Percentiles rank a stretch among this genome's conserved stretches.
Conservation (phyloP, 1,284 basidiomycete genomes). For the Moesziomyces sp. region DNA sequence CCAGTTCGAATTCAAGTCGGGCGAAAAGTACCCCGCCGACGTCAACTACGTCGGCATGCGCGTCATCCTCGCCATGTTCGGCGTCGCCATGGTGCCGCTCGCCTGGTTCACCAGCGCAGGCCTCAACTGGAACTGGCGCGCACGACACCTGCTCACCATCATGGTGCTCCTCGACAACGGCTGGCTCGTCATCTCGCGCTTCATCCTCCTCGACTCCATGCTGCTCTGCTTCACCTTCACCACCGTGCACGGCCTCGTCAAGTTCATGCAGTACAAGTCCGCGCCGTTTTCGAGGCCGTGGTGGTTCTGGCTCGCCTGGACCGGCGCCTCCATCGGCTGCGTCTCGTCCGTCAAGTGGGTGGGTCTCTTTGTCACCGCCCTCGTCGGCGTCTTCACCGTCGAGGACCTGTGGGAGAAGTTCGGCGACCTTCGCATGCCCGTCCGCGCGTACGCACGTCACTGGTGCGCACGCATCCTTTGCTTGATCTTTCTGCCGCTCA, state of each 20-base stretch:
- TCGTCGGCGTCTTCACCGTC: conserved; percentile 94
- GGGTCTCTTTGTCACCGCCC: conserved; percentile 90
- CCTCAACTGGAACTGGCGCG: conserved; percentile 87
- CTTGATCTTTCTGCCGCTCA: conserved; percentile 86
- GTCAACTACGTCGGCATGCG: conserved; percentile 96
- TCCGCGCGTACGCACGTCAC: conserved; percentile 85
- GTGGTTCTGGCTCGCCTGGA: conserved; percentile 94
- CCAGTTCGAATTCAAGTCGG: conserved; percentile 92
- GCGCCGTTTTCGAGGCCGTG: conserved; percentile 90
- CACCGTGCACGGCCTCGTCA: conserved; percentile 91
- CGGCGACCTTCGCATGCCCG: conserved; percentile 90
- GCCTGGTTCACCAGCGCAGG: conserved; percentile 98
- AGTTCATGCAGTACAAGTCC: conserved; percentile 92
- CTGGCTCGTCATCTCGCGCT: conserved; percentile 94
- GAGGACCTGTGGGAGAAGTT: conserved; percentile 99
- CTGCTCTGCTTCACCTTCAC: conserved; percentile 97
- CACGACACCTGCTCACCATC: conserved; percentile 88
- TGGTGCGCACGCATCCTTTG: conserved; percentile 88
- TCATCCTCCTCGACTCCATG: conserved; percentile 98
- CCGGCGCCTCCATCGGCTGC: conserved; percentile 90
- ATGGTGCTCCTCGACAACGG: conserved; percentile 92
- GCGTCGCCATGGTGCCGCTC: conserved; percentile 92
- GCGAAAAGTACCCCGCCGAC: conserved; percentile 81
- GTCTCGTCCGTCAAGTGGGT: conserved; percentile 98
- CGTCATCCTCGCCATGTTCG: conserved; percentile 91